Conservation (phyloP, 2,329 filamentous ascomycete species). For the Ampelomyces quisqualis region DNA sequence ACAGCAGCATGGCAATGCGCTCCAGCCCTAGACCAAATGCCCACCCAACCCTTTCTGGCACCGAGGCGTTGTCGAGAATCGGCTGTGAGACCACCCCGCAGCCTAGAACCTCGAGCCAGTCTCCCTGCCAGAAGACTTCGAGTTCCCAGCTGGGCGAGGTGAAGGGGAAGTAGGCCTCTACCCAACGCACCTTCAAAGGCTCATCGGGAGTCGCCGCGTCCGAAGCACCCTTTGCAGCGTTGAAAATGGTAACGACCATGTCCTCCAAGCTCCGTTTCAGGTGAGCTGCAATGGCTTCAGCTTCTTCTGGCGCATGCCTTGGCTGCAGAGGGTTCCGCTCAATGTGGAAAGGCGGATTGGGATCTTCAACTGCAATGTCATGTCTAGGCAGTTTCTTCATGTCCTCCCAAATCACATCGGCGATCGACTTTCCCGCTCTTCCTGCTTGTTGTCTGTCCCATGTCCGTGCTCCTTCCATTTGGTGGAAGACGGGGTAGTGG, state of each 20-base stretch:
- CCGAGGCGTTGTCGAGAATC: conserved; percentile 73
- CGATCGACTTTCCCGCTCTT: conserved; percentile 49
- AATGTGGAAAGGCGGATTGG: conserved; percentile 73
- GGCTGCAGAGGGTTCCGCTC: conserved; percentile 82
- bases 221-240: conserved; percentile 65
- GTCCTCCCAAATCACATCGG: conserved; percentile 68
- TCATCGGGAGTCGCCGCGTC: conserved; percentile 53
- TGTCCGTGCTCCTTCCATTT: conserved; percentile 92
- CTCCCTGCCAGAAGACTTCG: conserved; percentile 89
- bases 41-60: conserved; percentile 80
- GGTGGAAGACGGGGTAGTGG: conserved; percentile 96
- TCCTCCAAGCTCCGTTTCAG: conserved; percentile 86
- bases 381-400: conserved; percentile 71
- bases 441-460: conserved; percentile 72
- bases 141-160: conserved; percentile 95
- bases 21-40: conserved; percentile 94
- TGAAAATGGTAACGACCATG: conserved; percentile 88
- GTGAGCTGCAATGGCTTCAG: conserved; percentile 78
- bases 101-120: conserved; percentile 96
- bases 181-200: conserved; percentile 84
- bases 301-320: conserved; percentile 73
- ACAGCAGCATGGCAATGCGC: conserved; percentile 94
- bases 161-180: conserved; percentile 97
- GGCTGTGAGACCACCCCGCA: conserved; percentile 85
- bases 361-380: conserved; percentile 76